Evolutionary conservation across 2,329 filamentous ascomycete genomes (phyloP).

Genomic region (Pyrenochaeta sp.): DNA sequence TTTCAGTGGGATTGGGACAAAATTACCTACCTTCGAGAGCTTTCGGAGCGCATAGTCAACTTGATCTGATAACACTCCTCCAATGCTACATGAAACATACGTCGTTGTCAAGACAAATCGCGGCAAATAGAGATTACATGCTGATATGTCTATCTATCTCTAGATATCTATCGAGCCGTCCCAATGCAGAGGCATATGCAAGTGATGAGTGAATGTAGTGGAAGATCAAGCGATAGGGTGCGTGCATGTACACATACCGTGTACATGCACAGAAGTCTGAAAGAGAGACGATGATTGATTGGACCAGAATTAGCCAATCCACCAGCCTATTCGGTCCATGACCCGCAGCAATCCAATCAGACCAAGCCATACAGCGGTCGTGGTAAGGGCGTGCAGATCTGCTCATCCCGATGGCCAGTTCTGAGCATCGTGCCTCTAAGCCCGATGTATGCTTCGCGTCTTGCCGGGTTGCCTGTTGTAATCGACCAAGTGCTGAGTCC

Average conservation of each 20-base stretch:
- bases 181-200: conserved; percentile 13
- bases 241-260: not conserved
- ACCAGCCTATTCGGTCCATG: not conserved
- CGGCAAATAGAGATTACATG: conserved; percentile 28
- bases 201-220: not conserved
- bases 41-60: no score
- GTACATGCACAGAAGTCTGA: not conserved
- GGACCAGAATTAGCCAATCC: not conserved
- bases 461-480: conserved; percentile 72
- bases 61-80: no score
- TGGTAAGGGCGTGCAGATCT: conserved; percentile 39
- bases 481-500: conserved; percentile 85
- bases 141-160: conserved; percentile 31
- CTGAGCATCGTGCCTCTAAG: conserved; percentile 62
- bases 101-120: no score
- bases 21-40: no score
- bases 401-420: conserved; percentile 17
- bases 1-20: no score
- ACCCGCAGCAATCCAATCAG: conserved; percentile 11
- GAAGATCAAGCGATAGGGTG: no score
- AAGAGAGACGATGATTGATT: not conserved
- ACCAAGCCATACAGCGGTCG: conserved; percentile 48
- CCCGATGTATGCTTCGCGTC: conserved; percentile 84
- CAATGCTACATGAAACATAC: no score
- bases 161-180: conserved; percentile 10